Conservation (phyloP, 345 rosid species). For the Chamaenerion angustifolium region DNA sequence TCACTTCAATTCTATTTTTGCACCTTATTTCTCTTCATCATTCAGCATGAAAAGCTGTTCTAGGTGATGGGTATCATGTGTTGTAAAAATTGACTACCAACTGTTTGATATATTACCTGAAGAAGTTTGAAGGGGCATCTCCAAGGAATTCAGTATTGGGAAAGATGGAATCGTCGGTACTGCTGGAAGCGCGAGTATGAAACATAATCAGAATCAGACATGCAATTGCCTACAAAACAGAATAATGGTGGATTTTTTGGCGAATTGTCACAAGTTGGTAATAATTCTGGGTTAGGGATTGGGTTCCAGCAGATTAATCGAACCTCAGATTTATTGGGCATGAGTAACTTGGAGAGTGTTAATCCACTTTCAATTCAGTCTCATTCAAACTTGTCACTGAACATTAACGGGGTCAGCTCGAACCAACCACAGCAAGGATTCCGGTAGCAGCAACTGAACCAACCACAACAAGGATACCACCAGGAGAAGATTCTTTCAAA, state of each 20-base stretch:
- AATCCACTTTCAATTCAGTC: not conserved
- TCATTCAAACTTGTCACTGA: no score
- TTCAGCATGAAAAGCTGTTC: no score
- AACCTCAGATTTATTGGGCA: conserved; percentile 18
- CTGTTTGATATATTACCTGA: conserved; percentile 14
- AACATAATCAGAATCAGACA: not conserved
- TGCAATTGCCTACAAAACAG: conserved; percentile 18
- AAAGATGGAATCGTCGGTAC: conserved; percentile 18
- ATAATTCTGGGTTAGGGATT: conserved; percentile 20
- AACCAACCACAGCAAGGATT: no score
- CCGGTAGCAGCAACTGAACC: no score
- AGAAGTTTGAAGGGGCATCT: conserved; percentile 61
- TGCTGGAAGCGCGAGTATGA: conserved; percentile 6
- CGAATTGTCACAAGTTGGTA: no score
- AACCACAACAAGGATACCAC: no score
- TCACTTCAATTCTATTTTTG: no score
- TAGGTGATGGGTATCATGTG: no score
- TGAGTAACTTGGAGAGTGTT: conserved; percentile 16
- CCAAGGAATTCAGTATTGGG: not conserved
- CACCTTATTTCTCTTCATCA: no score
- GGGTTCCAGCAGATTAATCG: conserved; percentile 37
- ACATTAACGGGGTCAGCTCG: no score
- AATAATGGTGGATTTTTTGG: conserved; percentile 14
- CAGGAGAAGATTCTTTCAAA: no score
- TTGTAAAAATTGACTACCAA: no score